A percentile compares a stretch with the other conserved stretches of the same genome.
These are phyloP conservation scores for Gremmenia infestans DNA, from an alignment of 2,329 filamentous ascomycete species.

Conservation along the genomic window DNA sequence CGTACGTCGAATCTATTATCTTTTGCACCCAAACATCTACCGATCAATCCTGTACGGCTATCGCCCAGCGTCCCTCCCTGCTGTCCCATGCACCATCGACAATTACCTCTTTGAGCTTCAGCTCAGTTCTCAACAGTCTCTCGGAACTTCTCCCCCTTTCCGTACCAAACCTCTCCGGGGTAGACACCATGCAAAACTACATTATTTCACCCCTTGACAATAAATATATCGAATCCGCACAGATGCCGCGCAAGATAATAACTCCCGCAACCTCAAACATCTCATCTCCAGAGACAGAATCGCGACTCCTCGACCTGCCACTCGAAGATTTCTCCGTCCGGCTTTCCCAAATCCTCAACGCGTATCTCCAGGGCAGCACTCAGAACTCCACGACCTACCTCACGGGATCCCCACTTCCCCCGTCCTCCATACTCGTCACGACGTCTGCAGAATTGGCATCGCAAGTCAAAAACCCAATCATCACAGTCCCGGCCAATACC, in stretches of 20 bases:
- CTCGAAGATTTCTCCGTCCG: slow-evolving; percentile 16
- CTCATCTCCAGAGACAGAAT: not conserved
- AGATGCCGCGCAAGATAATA: not conserved
- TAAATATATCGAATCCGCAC: slow-evolving; percentile 14
- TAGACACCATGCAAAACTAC: slow-evolving; percentile 21
- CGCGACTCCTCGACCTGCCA: slow-evolving; percentile 10
- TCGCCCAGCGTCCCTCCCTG: slow-evolving; percentile 16
- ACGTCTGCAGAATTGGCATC: slow-evolving; percentile 1
- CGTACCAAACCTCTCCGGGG: slow-evolving; percentile 7
- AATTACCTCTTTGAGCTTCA: slow-evolving; percentile 16
- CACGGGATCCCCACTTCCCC: not conserved
- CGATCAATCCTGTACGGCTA: slow-evolving; percentile 10
- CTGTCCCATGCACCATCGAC: slow-evolving; percentile 6
- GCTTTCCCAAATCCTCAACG: slow-evolving; percentile 15
- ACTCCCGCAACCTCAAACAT: not conserved
- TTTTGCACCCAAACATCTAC: slow-evolving; percentile 8
- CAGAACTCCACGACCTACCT: slow-evolving; percentile 10
- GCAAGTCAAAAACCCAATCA: not conserved
- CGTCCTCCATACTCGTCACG: not conserved
- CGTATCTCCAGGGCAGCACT: slow-evolving; percentile 13
- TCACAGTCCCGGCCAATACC: slow-evolving; percentile 11
- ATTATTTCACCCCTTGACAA: slow-evolving; percentile 14
- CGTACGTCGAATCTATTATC: slow-evolving; percentile 19
- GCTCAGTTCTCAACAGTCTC: slow-evolving; percentile 8
- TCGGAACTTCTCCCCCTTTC: slow-evolving; percentile 10